Conservation (phyloP, 1,284 basidiomycete species). For the Salmacisia buchloeana region DNA sequence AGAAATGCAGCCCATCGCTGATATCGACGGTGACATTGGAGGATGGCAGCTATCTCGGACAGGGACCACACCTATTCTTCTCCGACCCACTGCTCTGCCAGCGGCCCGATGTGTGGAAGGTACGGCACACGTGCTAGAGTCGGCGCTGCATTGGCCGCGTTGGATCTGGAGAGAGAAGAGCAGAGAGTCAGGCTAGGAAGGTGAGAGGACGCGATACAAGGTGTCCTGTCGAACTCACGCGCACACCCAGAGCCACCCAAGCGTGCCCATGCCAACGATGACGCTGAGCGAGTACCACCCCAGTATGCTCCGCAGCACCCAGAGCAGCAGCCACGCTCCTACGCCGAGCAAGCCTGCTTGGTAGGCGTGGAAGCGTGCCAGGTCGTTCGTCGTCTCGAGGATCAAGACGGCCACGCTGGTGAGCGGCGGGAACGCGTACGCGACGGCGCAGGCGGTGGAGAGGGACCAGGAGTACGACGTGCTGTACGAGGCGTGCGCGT, state of each 20-base stretch:
- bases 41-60: neutral
- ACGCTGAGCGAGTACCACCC: conserved; percentile 39
- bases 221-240: conserved; percentile 40
- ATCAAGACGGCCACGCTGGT: conserved; percentile 32
- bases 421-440: conserved; percentile 39
- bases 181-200: neutral
- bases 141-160: conserved; percentile 12
- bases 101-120: conserved; percentile 10
- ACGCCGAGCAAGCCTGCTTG: conserved; percentile 35
- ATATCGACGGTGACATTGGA: too few species aligned
- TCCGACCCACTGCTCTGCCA: conserved; percentile 18
- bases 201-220: neutral
- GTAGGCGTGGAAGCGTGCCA: conserved; percentile 42
- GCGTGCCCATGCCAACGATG: conserved; percentile 34
- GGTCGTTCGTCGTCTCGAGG: conserved; percentile 36
- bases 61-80: conserved; percentile 5
- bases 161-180: conserved; percentile 18
- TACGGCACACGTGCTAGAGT: conserved; percentile 13
- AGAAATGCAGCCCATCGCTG: neutral
- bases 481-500: conserved; percentile 1
- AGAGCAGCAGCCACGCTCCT: conserved; percentile 23
- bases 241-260: conserved; percentile 44
- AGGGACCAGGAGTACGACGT: conserved; percentile 23
- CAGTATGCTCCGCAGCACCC: conserved; percentile 28
- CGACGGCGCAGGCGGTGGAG: conserved; percentile 30